These are phyloP conservation scores for Glomus cerebriforme DNA, from an alignment of 192 early-diverging fungal genomes.

Conservation along the genomic window DNA sequence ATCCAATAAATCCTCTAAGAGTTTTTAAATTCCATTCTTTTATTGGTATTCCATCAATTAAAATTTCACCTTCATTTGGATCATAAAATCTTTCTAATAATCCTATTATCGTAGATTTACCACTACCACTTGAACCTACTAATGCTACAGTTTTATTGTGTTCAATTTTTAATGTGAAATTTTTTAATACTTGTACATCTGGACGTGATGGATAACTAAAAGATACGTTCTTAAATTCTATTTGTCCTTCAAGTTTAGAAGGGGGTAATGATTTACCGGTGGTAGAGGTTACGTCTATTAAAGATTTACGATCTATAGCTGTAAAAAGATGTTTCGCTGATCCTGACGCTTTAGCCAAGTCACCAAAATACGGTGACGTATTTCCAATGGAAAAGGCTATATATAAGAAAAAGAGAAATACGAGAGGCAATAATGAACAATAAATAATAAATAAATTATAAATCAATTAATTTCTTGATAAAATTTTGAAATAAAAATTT, in stretches of 20 bases:
- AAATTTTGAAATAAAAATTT: too few relatives aligned
- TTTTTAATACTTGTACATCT: conserved; percentile 76
- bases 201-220: conserved; percentile 86
- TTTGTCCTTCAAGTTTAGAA: conserved; percentile 56
- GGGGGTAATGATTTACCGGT: conserved; percentile 1
- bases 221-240: conserved; percentile 71
- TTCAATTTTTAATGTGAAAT: conserved; percentile 62
- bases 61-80: conserved; percentile 54
- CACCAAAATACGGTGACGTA: conserved; percentile 68
- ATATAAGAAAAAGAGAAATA: not conserved
- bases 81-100: conserved; percentile 88
- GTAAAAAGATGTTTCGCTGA: conserved; percentile 77
- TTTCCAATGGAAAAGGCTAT: conserved; percentile 63
- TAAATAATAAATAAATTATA: too few relatives aligned
- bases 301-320: conserved; percentile 76
- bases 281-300: conserved; percentile 60
- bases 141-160: conserved; percentile 84
- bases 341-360: conserved; percentile 70
- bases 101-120: conserved; percentile 81
- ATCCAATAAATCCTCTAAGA: conserved; percentile 57
- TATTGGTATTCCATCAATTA: conserved; percentile 73
- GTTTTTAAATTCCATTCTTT: conserved; percentile 73
- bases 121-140: conserved; percentile 84
- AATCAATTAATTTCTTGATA: too few relatives aligned
- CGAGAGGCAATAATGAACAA: not conserved